Base-by-base conservation (phyloP, 805 yeast species). In the Pichia nanzhaoensis region DNA sequence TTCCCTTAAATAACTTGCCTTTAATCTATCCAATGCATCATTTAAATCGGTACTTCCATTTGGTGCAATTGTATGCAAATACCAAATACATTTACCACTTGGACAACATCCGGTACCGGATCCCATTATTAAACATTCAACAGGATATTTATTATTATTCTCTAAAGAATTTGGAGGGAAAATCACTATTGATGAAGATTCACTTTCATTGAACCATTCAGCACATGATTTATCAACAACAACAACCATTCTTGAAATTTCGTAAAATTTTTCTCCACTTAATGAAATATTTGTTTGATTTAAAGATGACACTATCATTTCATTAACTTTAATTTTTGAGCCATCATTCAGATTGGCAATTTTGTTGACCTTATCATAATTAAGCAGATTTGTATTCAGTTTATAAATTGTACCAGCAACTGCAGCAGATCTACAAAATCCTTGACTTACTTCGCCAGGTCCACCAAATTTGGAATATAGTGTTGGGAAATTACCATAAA, bases 361-460 rank as follows among this genome's bases (percentile, higher is more conserved):
- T 56, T 84, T 82, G 27, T 77, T 67, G 22, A 62, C 66, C 31
- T 82, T 78, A 60, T 91, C 91, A 65, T 70, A 88, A 32, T 78
- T 76, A 5, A 67, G 67, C 42, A 91, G 64, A 34, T 72, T 67
- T 14, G 93, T 82, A 58, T 82, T 80, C 45, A 91, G 71, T 63
- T 89, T 88, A 67, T 93, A 91, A 30, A 95, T 87, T 44, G 97
- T 84, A 44, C 98, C 98, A 17, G 93, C 98, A 51, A 91, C 98
- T 13, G 99, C 99, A 3, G 98, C 98, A 47, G 95, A 84, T 55
- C 99, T 75, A 67, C 97, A 91, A 64, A 93, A 91, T 1, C 97
- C 99, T 67, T 91, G 99, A 14, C 95, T 82, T 22, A 91, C 70
- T 65, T 91, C 99, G 43, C 98, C 96, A 0, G 95, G 90, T 2